Evolutionary conservation across 805 yeast species (phyloP).

Genomic region (Zygosaccharomyces rouxii): DNA sequence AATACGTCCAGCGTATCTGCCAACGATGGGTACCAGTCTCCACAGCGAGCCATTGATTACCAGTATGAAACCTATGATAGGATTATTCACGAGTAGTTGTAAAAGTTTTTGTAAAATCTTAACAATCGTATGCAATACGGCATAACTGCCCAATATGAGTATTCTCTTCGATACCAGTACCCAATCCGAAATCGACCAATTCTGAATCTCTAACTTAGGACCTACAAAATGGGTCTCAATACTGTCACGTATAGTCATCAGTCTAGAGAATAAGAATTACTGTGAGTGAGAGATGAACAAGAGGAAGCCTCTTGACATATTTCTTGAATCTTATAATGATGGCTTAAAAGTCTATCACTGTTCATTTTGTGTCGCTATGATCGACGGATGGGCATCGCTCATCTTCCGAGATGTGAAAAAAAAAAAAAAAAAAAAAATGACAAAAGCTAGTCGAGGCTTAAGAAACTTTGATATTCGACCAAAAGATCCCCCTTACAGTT

Average conservation of each 20-base stretch:
- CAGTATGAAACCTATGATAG: slow-evolving; percentile 1
- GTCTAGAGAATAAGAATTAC: not conserved
- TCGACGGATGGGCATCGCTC: not conserved
- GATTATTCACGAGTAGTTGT: slow-evolving; percentile 8
- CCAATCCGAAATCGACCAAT: slow-evolving; percentile 18
- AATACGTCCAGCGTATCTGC: slow-evolving; percentile 11
- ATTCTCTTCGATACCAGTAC: slow-evolving; percentile 5
- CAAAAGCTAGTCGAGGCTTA: not conserved
- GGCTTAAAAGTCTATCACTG: not conserved
- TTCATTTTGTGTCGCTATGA: not conserved
- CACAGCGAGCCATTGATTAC: slow-evolving; percentile 12
- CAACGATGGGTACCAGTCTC: slow-evolving; percentile 21
- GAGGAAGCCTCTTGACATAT: not conserved
- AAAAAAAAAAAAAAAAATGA: not conserved
- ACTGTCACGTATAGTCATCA: slow-evolving; percentile 14
- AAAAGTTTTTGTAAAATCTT: not conserved
- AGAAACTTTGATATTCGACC: not conserved
- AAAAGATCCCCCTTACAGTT: not conserved
- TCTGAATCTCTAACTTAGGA: slow-evolving; percentile 7
- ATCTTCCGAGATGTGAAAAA: not conserved
- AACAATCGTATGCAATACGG: slow-evolving; percentile 9
- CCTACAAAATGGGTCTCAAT: slow-evolving; percentile 28
- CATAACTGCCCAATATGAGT: slow-evolving; percentile 9
- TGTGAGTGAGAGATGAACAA: not conserved
- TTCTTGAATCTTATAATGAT: not conserved